Evolutionary conservation across 2,329 filamentous ascomycete species (phyloP).

Genomic region (Pseudogymnoascus sp.): DNA sequence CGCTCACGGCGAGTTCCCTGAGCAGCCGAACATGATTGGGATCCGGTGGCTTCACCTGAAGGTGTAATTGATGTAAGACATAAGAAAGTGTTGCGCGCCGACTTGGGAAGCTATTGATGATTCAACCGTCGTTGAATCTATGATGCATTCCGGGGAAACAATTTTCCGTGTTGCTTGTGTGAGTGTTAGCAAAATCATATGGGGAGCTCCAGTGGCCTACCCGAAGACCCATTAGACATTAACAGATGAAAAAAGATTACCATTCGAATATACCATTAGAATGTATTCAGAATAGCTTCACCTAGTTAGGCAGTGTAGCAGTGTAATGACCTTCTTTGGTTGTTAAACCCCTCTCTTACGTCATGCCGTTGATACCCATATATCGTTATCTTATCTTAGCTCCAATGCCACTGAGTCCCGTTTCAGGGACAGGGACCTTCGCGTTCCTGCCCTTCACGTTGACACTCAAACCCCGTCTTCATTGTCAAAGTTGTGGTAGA

Average conservation of each 20-base stretch:
- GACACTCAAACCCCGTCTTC: not conserved
- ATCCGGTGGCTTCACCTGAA: not conserved
- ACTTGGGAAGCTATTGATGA: not conserved
- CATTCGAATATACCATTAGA: not conserved
- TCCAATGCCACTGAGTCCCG: not conserved
- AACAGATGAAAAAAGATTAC: not conserved
- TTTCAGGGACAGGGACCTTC: constrained; percentile 3
- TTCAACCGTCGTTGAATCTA: not conserved
- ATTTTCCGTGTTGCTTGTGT: not conserved
- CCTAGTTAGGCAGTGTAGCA: not conserved
- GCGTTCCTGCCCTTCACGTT: not conserved
- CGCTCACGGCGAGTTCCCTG: not conserved
- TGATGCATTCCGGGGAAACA: not conserved
- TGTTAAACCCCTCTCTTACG: not conserved
- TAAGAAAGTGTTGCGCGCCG: not conserved
- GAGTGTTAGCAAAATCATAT: not conserved
- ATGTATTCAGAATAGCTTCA: not conserved
- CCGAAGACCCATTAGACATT: not conserved
- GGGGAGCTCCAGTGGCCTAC: not conserved
- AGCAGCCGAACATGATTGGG: not conserved
- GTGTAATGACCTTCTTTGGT: not conserved
- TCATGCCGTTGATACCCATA: constrained; percentile 6
- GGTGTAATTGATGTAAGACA: not conserved
- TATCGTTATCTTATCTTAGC: constrained; percentile 3
- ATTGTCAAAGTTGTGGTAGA: not conserved